A percentile compares a stretch with the other conserved stretches of the same genome.
Conservation (phyloP, 495 filamentous ascomycete genomes). For the Neurospora sp. region DNA sequence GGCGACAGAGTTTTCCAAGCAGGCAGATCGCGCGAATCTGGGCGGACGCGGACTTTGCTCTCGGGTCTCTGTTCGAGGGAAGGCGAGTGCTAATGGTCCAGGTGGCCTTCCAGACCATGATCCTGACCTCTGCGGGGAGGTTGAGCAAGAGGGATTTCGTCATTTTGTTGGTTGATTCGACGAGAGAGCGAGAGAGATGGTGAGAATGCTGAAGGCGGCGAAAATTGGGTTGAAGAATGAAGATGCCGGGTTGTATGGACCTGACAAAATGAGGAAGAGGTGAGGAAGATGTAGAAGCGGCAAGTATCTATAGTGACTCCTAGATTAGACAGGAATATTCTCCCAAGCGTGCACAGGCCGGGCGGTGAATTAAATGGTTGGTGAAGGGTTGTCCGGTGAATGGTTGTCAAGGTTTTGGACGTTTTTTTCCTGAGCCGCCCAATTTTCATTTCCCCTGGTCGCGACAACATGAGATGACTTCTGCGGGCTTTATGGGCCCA, state of each 20-base stretch:
- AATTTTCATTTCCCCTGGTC: rapidly evolving
- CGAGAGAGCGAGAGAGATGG: not conserved
- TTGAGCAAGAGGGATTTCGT: not conserved
- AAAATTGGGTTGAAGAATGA: not conserved
- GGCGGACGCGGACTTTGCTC: too few species aligned
- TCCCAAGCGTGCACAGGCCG: not conserved
- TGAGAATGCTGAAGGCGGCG: not conserved
- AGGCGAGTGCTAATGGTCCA: not conserved
- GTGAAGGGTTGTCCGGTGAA: not conserved
- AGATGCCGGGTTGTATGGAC: not conserved
- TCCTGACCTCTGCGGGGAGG: not conserved
- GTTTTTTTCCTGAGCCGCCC: not conserved
- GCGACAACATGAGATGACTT: not conserved
- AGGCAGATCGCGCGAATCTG: not conserved
- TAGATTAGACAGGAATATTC: not conserved
- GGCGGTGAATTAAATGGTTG: not conserved
- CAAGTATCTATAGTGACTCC: not conserved
- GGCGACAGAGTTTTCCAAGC: not conserved
- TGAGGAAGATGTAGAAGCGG: not conserved
- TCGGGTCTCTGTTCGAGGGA: too few species aligned
- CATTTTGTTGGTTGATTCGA: not conserved
- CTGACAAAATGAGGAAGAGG: not conserved
- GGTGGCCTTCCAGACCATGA: not conserved
- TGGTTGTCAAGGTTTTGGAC: not conserved
- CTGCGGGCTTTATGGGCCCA: not conserved